Conservation (phyloP, 305 asterid species). For the Fraxinus angustifolia region DNA sequence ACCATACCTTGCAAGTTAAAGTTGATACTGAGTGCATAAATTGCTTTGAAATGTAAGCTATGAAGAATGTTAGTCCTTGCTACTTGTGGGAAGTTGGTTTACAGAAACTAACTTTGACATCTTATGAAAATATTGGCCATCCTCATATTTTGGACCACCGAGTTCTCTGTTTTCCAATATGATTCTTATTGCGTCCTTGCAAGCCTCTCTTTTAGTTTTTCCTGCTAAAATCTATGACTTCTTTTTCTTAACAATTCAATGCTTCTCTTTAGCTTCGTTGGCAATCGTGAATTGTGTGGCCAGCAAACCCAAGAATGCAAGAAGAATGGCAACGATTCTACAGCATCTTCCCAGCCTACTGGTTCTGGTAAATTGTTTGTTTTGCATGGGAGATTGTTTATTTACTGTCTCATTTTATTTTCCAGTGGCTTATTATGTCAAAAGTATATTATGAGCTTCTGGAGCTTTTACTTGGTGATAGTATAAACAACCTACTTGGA, state of each 20-base stretch:
- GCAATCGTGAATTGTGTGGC: constrained; percentile 92
- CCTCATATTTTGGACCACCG: neutral
- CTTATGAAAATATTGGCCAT: constrained; percentile 3
- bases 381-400: constrained; percentile 5
- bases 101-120: constrained; percentile 11
- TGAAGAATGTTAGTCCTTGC: neutral
- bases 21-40: constrained; percentile 1
- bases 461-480: neutral
- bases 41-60: neutral
- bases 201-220: neutral
- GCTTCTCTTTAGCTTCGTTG: constrained; percentile 64
- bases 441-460: neutral
- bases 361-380: constrained; percentile 47
- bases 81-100: constrained; percentile 2
- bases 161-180: constrained; percentile 14
- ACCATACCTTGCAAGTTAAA: constrained; percentile 4
- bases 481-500: neutral
- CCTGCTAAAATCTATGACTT: neutral
- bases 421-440: neutral
- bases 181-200: neutral
- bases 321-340: constrained; percentile 40
- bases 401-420: neutral
- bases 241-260: constrained; percentile 16
- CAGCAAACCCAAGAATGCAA: constrained; percentile 66
- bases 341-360: constrained; percentile 42